Evolutionary conservation across 176 grass and related monocot species (phyloP), one percentile per base, ranked within the genome.

Genomic region (Oryza coarctata): DNA sequence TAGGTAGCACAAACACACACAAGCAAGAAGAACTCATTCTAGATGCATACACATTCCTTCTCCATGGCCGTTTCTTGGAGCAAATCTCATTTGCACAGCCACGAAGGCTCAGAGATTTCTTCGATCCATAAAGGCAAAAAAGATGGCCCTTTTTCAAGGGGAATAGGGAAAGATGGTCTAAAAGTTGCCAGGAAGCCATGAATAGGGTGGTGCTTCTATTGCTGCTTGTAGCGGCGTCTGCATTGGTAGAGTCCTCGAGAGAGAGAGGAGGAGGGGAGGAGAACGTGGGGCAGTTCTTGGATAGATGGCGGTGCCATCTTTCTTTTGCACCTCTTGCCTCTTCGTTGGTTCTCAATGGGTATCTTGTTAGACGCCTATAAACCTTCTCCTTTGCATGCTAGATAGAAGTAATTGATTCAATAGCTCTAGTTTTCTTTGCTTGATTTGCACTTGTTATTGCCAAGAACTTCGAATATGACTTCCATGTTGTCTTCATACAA

Each of bases 331-430:
- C 57, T 1, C 18, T 71, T 71, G 22, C 70, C 4, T 38, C 60
- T 12, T 52, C 14, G 9, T 33, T 35, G 6, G 20, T 86, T 72
- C 12, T 78, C 17, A 65, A 78, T 68, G 83, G 83, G 57, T 44
- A 90, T 90, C 73, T 90, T 23, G 79, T 90, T 82, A 86, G 83
- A 0, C 55, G 31, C 13, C 0, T 30, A 52, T 20, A 4, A 17
- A 71, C 18, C 32, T 40, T 14, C 28, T 80, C 22, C 4, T 87
- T 70, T 49, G 6, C 55, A 68, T 57, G 39, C 63, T 28, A 22
- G 58, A 84, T 18, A 55, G 2, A 15, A 63, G 4, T 7, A 1
- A 43, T 14, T 3, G 11, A 38, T 39, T 73, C 32, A 39, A 1
- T 31, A 1, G 14, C 39, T 29, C 14, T 17, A 26, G 14, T 10